Evolutionary conservation across 1,284 basidiomycete species (phyloP).

Genomic region (Lignosus rhinocerotis): DNA sequence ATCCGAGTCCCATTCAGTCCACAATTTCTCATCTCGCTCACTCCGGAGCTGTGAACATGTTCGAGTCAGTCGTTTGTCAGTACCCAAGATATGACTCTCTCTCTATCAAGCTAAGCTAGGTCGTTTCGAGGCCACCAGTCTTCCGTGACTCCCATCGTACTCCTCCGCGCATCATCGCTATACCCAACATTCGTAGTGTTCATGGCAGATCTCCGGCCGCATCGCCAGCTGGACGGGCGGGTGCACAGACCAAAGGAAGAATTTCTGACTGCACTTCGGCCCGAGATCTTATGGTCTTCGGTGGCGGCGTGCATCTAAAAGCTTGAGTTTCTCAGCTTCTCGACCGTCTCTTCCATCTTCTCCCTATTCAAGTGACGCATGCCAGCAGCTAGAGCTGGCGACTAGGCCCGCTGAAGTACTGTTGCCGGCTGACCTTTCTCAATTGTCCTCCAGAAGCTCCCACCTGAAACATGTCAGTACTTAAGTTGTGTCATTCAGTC

Average conservation of each 20-base stretch:
- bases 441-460: neutral
- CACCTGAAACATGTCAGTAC: neutral
- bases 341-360: neutral
- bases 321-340: constrained; percentile 1
- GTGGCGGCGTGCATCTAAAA: constrained; percentile 1
- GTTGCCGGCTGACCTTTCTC: constrained; percentile 2
- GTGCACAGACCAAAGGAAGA: constrained; percentile 7
- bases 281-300: constrained; percentile 11
- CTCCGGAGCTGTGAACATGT: neutral
- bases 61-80: neutral
- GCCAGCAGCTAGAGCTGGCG: constrained; percentile 11
- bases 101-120: no score
- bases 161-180: no score
- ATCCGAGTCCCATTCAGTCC: neutral
- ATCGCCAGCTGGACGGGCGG: neutral
- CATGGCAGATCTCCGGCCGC: constrained; percentile 7
- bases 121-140: no score
- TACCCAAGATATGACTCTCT: no score
- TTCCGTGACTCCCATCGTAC: no score
- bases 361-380: neutral
- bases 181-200: no score
- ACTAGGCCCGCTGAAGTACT: constrained; percentile 12
- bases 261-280: constrained; percentile 13
- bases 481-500: no score
- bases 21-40: neutral